Base-by-base conservation (phyloP, 345 rosid genomes). In the Sisymbrium irio region DNA sequence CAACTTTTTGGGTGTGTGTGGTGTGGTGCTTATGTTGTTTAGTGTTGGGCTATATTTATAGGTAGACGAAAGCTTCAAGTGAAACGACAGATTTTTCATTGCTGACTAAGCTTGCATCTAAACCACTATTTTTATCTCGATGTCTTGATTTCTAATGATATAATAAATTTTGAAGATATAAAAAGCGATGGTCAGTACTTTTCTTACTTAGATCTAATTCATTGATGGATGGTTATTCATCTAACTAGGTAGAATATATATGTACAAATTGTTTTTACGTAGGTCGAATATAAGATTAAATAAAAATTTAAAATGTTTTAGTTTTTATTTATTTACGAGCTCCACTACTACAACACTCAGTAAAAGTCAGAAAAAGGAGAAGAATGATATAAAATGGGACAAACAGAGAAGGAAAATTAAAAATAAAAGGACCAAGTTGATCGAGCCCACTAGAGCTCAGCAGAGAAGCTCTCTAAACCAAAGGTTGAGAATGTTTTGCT, bases 31-130 rank as follows among this genome's bases (percentile, higher is more conserved):
- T 69, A 57, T 45, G 67, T 64, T 56, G 22, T 67, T 57, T 69
- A 40, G 65, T 71, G 19, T 49, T 20, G 65, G 46, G 67, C 67
- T 71, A 32, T 78, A 83, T 88, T 86, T 85, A 88, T 88, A 90
- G 67, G 72, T 65, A 27, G 45, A 75, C 71, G 76, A 69, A 68
- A 46, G 49, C 64, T 40, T 49, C 54, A 28, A 61, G 30, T 54
- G 71, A 74, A 68, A 75, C 15, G 82, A 75, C 80, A 83, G 45
- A 62, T 65, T 68, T 76, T 82, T 75, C 65, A 76, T 57, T 70
- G 84, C 81, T 79, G 77, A 77, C 77, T 67, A 67, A 71, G 75
- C 57, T 74, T 72, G 68, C 69, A 72, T 67, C 67, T 60, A 42
- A 61, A 50, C 73, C 36, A 27, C 69, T 62, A 20, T 65, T 80